Evolutionary conservation across 140 eudicot species (phyloP).

Genomic region (Stevia rebaudiana): DNA sequence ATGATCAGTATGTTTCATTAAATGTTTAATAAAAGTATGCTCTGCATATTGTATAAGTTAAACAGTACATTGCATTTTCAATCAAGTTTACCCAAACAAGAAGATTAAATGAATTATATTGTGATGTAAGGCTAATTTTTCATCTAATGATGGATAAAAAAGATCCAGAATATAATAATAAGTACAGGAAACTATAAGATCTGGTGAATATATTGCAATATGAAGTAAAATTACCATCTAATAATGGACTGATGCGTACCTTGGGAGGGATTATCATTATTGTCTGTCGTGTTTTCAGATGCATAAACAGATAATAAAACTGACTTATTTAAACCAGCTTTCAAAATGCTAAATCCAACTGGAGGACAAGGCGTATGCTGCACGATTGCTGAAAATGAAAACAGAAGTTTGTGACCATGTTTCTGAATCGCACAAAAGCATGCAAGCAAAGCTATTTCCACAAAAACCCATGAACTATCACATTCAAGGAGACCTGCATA

Average conservation of each 20-base stretch:
- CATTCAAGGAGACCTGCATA: constrained; percentile 70
- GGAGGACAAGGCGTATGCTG: constrained; percentile 90
- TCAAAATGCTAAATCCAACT: constrained; percentile 86
- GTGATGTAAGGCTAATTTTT: neutral
- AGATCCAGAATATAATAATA: neutral
- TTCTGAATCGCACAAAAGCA: constrained; percentile 92
- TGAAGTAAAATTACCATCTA: neutral
- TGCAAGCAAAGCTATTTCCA: constrained; percentile 83
- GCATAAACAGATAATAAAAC: constrained; percentile 90
- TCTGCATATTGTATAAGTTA: neutral
- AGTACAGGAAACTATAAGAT: neutral
- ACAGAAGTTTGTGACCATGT: constrained; percentile 87
- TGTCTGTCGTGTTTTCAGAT: constrained; percentile 37
- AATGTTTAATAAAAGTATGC: neutral
- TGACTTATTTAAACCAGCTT: constrained; percentile 94
- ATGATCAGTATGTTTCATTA: neutral
- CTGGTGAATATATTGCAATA: neutral
- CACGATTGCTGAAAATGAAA: constrained; percentile 86
- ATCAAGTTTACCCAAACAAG: neutral
- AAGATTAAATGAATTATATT: neutral
- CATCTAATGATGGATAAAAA: neutral
- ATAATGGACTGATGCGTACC: constrained; percentile 34
- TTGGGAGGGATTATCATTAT: constrained; percentile 50
- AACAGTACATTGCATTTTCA: neutral
- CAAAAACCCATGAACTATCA: constrained; percentile 74